A percentile compares a stretch with the other conserved stretches of the same genome.
Conservation (phyloP, 495 filamentous ascomycete genomes). For the Aspergillus indologenus region DNA sequence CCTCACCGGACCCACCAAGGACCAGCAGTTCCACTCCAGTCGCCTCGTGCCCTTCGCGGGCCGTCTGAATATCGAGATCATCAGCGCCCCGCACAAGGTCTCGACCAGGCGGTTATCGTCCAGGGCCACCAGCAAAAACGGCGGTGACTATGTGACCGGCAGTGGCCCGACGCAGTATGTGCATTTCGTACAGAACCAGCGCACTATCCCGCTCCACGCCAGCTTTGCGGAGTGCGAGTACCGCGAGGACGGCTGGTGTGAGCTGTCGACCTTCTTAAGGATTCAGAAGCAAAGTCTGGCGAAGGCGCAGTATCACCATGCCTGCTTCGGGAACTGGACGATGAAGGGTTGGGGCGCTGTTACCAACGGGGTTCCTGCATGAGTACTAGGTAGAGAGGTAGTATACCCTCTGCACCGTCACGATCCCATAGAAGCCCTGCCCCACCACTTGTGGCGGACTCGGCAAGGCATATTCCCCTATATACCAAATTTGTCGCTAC, state of each 20-base stretch:
- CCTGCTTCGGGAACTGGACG: constrained; percentile 39
- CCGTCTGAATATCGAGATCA: constrained; percentile 62
- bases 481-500: no score
- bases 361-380: constrained; percentile 19
- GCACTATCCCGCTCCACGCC: constrained; percentile 55
- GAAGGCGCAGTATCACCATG: constrained; percentile 48
- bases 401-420: no score
- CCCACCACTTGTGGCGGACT: no score
- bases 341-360: constrained; percentile 17
- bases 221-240: constrained; percentile 56
- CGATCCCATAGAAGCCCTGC: no score
- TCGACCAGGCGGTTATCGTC: constrained; percentile 12
- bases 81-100: constrained; percentile 53
- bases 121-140: constrained; percentile 24
- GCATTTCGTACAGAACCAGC: constrained; percentile 63
- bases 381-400: no score
- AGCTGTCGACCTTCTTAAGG: constrained; percentile 53
- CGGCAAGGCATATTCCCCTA: no score
- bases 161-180: constrained; percentile 51
- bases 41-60: constrained; percentile 59
- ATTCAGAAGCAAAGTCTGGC: constrained; percentile 43
- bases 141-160: constrained; percentile 15
- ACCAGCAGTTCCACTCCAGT: constrained; percentile 52
- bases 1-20: constrained; percentile 35
- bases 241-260: constrained; percentile 64